Evolutionary conservation across 176 grass and related monocot species (phyloP).

Genomic region (Tillandsia leiboldiana): DNA sequence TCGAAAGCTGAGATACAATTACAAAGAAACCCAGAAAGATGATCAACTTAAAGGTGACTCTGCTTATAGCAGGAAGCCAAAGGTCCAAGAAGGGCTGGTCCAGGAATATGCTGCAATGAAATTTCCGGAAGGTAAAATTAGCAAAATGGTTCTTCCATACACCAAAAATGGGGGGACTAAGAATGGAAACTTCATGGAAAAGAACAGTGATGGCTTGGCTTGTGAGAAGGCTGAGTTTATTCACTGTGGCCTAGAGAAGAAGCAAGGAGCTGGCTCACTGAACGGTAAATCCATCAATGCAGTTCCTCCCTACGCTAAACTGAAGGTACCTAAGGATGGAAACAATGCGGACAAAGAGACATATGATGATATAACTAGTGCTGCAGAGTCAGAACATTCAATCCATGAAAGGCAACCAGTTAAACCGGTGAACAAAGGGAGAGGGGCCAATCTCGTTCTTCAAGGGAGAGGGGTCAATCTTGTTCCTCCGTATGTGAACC

Average conservation of each 20-base stretch:
- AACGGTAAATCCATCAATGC: slow-evolving; percentile 22
- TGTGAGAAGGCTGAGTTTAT: neutral
- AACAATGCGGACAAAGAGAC: slow-evolving; percentile 38
- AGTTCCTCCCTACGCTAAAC: slow-evolving; percentile 21
- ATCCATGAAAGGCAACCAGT: slow-evolving; percentile 29
- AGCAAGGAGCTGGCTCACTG: slow-evolving; percentile 26
- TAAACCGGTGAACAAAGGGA: neutral
- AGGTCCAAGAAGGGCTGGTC: neutral
- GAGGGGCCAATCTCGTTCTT: neutral
- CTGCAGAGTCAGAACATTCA: slow-evolving; percentile 16
- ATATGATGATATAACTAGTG: slow-evolving; percentile 4
- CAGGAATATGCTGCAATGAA: neutral
- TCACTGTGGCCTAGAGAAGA: slow-evolving; percentile 26
- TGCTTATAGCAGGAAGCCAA: neutral
- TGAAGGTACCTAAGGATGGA: slow-evolving; percentile 19
- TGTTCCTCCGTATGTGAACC: slow-evolving; percentile 68
- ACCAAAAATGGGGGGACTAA: neutral
- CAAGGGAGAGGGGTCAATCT: slow-evolving; percentile 31
- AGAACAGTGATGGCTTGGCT: neutral
- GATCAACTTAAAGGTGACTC: slow-evolving; percentile 12
- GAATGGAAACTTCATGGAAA: neutral
- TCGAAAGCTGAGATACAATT: slow-evolving; percentile 1
- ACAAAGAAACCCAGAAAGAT: slow-evolving; percentile 31
- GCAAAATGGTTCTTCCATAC: neutral
- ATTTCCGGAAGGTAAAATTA: neutral